phyloP scores from a whole-genome alignment of 352 stramenopile genomes.

The Phytophthora rubi region DNA sequence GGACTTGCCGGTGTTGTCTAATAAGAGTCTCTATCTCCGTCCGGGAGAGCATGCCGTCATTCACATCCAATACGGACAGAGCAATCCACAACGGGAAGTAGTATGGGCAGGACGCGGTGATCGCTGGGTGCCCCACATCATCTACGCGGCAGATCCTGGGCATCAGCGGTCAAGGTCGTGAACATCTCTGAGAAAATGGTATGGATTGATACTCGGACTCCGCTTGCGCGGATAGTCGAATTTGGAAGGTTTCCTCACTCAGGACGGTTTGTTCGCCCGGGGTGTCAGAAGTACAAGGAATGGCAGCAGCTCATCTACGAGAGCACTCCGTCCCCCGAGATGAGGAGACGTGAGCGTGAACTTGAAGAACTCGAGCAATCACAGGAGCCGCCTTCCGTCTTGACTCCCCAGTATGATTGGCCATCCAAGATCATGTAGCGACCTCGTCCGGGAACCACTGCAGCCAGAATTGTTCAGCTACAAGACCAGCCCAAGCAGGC shows the following conservation, averaged over 20 bases:
- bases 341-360: not conserved
- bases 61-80: not conserved
- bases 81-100: not conserved
- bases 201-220: not conserved
- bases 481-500: too few relatives aligned
- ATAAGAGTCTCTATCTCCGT: not conserved
- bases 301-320: conserved; percentile 18
- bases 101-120: not conserved
- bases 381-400: not conserved
- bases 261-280: too few relatives aligned
- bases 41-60: not conserved
- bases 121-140: not conserved
- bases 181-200: not conserved
- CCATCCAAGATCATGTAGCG: too few relatives aligned
- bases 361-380: not conserved
- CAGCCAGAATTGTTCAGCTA: too few relatives aligned
- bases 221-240: not conserved
- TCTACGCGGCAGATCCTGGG: not conserved
- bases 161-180: not conserved
- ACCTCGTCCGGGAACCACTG: too few relatives aligned
- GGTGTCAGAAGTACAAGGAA: not conserved
- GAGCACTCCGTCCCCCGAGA: not conserved
- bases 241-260: too few relatives aligned
- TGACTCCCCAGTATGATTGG: too few relatives aligned
- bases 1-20: not conserved